phyloP scores from a whole-genome alignment of 768 basidiomycete species.

The Cystobasidium tubakii region DNA sequence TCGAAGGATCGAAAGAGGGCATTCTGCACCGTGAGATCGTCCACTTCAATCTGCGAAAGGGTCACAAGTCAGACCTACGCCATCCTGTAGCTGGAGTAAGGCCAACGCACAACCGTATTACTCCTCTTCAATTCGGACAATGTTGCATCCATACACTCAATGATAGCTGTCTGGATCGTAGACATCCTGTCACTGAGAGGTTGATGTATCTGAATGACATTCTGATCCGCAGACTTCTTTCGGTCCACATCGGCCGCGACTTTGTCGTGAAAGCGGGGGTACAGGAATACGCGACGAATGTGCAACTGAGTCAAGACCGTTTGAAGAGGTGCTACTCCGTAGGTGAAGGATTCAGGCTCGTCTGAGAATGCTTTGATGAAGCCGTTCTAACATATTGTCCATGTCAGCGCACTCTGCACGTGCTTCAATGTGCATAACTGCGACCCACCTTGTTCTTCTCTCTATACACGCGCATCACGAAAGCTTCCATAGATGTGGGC shows the following conservation, averaged over 20 bases:
- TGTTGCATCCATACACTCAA: slow-evolving; percentile 88
- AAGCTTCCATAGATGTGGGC: slow-evolving; percentile 76
- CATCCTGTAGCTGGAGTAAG: neutral
- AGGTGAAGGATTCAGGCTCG: slow-evolving; percentile 89
- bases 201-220: slow-evolving; percentile 86
- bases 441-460: slow-evolving; percentile 66
- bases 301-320: slow-evolving; percentile 90
- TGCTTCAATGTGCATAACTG: neutral
- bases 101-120: slow-evolving; percentile 60
- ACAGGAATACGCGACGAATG: slow-evolving; percentile 79
- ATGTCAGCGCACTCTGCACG: neutral
- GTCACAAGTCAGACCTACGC: neutral
- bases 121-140: slow-evolving; percentile 82
- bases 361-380: slow-evolving; percentile 97
- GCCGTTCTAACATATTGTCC: slow-evolving; percentile 54
- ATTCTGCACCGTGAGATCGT: slow-evolving; percentile 84
- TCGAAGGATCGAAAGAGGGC: slow-evolving; percentile 94
- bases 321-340: slow-evolving; percentile 81
- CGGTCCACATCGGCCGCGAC: slow-evolving; percentile 75
- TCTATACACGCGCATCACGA: slow-evolving; percentile 83
- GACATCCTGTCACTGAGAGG: slow-evolving; percentile 75
- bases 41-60: slow-evolving; percentile 79
- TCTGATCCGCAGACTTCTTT: slow-evolving; percentile 59
- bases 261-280: slow-evolving; percentile 89
- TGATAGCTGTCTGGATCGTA: slow-evolving; percentile 84